Percentiles rank a stretch among this genome's conserved stretches.
Conservation (phyloP, 2,329 filamentous ascomycete species). For the Coniella vitis region DNA sequence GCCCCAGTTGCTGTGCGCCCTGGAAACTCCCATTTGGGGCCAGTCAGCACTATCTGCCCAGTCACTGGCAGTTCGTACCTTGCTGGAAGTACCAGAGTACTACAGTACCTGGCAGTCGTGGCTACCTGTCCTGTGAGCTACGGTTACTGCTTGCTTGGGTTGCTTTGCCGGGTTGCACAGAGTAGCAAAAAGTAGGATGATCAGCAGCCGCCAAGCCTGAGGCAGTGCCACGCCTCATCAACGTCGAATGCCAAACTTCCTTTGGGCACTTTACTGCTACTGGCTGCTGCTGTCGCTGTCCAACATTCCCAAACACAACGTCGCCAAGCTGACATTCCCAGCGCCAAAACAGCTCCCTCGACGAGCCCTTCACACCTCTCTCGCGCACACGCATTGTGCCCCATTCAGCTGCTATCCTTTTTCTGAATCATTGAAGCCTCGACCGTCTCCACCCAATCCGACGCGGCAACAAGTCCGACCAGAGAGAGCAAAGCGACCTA, state of each 20-base stretch:
- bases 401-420: too few relatives aligned
- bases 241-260: not conserved
- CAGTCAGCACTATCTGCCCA: not conserved
- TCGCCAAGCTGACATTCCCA: too few relatives aligned
- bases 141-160: not conserved
- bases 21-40: not conserved
- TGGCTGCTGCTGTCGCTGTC: not conserved
- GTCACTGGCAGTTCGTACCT: not conserved
- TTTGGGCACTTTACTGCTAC: not conserved
- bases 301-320: not conserved
- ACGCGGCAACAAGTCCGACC: not conserved
- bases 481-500: not conserved
- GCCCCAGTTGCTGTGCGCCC: not conserved
- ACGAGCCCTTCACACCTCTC: too few relatives aligned
- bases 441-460: not conserved
- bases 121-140: not conserved
- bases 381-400: too few relatives aligned
- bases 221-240: constrained; percentile 3
- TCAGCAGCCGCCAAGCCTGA: constrained; percentile 5
- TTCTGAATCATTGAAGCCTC: too few relatives aligned
- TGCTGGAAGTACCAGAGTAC: too few relatives aligned
- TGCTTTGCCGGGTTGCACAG: not conserved
- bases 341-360: too few relatives aligned
- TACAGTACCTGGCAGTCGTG: too few relatives aligned
- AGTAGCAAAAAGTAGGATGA: not conserved